Percentiles rank a stretch among this genome's conserved stretches.
Conservation (phyloP, 768 basidiomycete genomes). For the Paxillus rubicundulus region DNA sequence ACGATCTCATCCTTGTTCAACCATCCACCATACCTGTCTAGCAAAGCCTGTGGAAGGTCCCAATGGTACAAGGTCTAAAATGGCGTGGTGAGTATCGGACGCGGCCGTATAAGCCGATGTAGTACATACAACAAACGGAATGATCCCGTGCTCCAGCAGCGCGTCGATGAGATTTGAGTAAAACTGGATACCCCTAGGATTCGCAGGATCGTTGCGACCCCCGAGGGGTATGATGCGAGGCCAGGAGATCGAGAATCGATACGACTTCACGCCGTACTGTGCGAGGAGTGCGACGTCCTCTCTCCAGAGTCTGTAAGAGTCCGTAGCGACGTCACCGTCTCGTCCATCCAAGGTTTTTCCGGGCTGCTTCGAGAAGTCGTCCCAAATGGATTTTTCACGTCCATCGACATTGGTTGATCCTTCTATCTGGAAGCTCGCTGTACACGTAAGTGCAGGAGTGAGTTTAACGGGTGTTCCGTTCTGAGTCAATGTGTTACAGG, state of each 20-base stretch:
- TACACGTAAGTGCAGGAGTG: slow-evolving; percentile 1
- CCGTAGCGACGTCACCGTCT: slow-evolving; percentile 67
- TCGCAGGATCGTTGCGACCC: slow-evolving; percentile 70
- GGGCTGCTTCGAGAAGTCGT: slow-evolving; percentile 61
- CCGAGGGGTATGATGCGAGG: slow-evolving; percentile 72
- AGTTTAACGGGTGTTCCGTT: not conserved
- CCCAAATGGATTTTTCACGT: slow-evolving; percentile 72
- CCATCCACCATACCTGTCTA: slow-evolving; percentile 76
- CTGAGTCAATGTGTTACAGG: not conserved
- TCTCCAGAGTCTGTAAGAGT: slow-evolving; percentile 67
- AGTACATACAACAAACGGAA: slow-evolving; percentile 60
- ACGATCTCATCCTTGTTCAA: slow-evolving; percentile 68
- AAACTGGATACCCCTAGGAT: slow-evolving; percentile 63
- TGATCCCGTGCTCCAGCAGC: slow-evolving; percentile 59
- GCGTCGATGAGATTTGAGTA: slow-evolving; percentile 72
- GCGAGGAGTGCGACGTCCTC: slow-evolving; percentile 64
- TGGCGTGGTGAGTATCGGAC: not conserved
- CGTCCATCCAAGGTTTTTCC: slow-evolving; percentile 69
- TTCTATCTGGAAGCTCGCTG: slow-evolving; percentile 74
- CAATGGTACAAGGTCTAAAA: slow-evolving; percentile 69
- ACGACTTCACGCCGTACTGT: slow-evolving; percentile 64
- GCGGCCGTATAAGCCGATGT: not conserved
- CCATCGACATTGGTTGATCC: slow-evolving; percentile 59
- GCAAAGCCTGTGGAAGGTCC: slow-evolving; percentile 75
- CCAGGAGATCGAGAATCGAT: slow-evolving; percentile 79